phyloP scores from a whole-genome alignment of 805 yeast genomes.

The Saccharomycopsis lassenensis region DNA sequence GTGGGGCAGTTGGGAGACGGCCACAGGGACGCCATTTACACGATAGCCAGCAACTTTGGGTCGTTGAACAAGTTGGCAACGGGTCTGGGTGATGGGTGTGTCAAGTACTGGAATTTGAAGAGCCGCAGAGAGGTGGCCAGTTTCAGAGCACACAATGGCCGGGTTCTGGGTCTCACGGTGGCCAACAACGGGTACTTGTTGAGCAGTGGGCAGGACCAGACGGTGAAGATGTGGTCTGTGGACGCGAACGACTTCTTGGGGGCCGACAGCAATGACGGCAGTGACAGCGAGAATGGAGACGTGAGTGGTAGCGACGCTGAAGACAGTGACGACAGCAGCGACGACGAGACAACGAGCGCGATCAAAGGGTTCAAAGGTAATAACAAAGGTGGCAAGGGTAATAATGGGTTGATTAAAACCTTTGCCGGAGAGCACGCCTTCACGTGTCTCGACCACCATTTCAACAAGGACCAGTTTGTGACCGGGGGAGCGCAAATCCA shows the following conservation, averaged over 20 bases:
- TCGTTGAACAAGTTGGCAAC: constrained; percentile 69
- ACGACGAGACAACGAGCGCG: constrained; percentile 11
- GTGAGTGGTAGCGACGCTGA: constrained; percentile 5
- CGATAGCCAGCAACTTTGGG: constrained; percentile 68
- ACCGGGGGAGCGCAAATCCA: constrained; percentile 89
- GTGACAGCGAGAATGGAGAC: constrained; percentile 16
- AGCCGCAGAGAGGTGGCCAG: constrained; percentile 66
- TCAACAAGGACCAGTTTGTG: constrained; percentile 60
- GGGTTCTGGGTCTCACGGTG: constrained; percentile 76
- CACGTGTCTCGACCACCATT: constrained; percentile 78
- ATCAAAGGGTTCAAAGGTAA: constrained; percentile 22
- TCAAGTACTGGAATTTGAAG: constrained; percentile 82
- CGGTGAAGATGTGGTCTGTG: constrained; percentile 83
- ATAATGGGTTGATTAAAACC: constrained; percentile 59
- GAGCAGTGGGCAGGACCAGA: constrained; percentile 79
- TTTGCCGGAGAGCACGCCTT: constrained; percentile 78
- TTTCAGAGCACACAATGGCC: constrained; percentile 82
- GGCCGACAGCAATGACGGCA: constrained; percentile 6
- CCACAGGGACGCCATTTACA: constrained; percentile 88
- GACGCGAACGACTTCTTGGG: constrained; percentile 37
- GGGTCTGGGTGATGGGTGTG: constrained; percentile 91
- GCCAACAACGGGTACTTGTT: constrained; percentile 55
- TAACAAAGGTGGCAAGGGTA: constrained; percentile 25
- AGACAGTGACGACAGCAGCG: constrained; percentile 25
- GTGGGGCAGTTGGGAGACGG: constrained; percentile 92